A percentile compares a stretch with the other conserved stretches of the same genome.
Evolutionary conservation across 2,329 filamentous ascomycete species (phyloP).

Genomic region (Penicillium freii): DNA sequence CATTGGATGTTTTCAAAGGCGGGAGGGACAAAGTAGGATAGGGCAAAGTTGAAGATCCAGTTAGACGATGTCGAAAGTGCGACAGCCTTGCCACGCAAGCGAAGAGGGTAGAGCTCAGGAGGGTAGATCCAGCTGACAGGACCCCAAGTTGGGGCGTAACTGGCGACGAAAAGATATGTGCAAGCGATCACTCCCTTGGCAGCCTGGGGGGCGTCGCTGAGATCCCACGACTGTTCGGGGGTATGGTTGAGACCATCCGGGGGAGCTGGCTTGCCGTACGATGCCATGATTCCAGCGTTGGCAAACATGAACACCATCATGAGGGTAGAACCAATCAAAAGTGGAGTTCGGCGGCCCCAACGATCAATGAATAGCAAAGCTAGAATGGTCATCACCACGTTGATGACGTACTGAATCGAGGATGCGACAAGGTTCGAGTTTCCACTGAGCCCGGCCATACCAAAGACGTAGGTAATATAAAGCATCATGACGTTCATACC

Average conservation of each 20-base stretch:
- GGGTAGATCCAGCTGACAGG: slow-evolving; percentile 60
- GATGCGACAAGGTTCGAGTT: slow-evolving; percentile 64
- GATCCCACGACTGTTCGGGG: slow-evolving; percentile 40
- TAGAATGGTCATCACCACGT: slow-evolving; percentile 73
- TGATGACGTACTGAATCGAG: slow-evolving; percentile 73
- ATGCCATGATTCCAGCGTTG: slow-evolving; percentile 44
- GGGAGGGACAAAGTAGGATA: slow-evolving; percentile 57
- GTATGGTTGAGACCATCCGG: slow-evolving; percentile 41
- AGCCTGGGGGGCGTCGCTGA: slow-evolving; percentile 47
- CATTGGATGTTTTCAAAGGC: slow-evolving; percentile 57
- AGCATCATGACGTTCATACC: slow-evolving; percentile 77
- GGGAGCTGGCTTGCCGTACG: slow-evolving; percentile 39
- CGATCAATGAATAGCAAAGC: slow-evolving; percentile 73
- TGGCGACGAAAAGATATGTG: slow-evolving; percentile 71
- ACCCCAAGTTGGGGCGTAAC: slow-evolving; percentile 64
- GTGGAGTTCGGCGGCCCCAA: slow-evolving; percentile 69
- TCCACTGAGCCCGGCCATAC: slow-evolving; percentile 64
- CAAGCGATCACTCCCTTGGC: slow-evolving; percentile 67
- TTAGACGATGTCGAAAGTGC: slow-evolving; percentile 61
- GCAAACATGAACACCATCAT: slow-evolving; percentile 54
- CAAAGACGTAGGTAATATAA: slow-evolving; percentile 64
- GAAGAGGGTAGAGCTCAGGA: slow-evolving; percentile 61
- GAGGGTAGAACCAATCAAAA: slow-evolving; percentile 62
- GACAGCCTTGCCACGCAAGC: slow-evolving; percentile 63
- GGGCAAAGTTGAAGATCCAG: slow-evolving; percentile 61